Evolutionary conservation across 1,284 basidiomycete species (phyloP).

Genomic region (Agroathelia rolfsii): DNA sequence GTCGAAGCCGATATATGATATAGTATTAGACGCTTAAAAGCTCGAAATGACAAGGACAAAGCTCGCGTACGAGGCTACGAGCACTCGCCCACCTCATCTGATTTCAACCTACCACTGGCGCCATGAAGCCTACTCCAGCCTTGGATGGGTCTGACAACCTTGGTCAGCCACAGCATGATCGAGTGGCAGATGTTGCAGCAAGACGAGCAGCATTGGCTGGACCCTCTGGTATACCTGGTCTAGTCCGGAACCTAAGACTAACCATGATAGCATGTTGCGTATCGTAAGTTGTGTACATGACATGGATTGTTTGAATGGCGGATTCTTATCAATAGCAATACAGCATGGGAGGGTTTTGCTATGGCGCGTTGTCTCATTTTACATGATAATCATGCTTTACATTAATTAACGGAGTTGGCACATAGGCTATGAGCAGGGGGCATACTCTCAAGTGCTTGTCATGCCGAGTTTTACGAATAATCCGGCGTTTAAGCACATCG

Average conservation of each 20-base stretch:
- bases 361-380: constrained; percentile 8
- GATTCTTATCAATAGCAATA: not conserved
- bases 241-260: constrained; percentile 14
- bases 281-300: constrained; percentile 9
- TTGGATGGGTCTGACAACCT: too few species aligned
- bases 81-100: too few species aligned
- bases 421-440: constrained; percentile 17
- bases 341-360: constrained; percentile 17
- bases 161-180: too few species aligned
- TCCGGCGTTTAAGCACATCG: constrained; percentile 15
- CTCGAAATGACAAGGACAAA: too few species aligned
- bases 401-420: not conserved
- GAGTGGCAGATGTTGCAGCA: constrained; percentile 11
- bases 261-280: constrained; percentile 14
- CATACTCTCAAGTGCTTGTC: constrained; percentile 18
- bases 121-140: too few species aligned
- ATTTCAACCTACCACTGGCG: too few species aligned
- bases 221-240: constrained; percentile 14
- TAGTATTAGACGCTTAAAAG: too few species aligned
- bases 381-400: too few species aligned
- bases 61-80: too few species aligned
- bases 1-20: too few species aligned
- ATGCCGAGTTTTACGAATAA: constrained; percentile 17
- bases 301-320: constrained; percentile 1
- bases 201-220: constrained; percentile 16